Evolutionary conservation across 768 basidiomycete genomes (phyloP).

Genomic region (Tylopilus felleus): DNA sequence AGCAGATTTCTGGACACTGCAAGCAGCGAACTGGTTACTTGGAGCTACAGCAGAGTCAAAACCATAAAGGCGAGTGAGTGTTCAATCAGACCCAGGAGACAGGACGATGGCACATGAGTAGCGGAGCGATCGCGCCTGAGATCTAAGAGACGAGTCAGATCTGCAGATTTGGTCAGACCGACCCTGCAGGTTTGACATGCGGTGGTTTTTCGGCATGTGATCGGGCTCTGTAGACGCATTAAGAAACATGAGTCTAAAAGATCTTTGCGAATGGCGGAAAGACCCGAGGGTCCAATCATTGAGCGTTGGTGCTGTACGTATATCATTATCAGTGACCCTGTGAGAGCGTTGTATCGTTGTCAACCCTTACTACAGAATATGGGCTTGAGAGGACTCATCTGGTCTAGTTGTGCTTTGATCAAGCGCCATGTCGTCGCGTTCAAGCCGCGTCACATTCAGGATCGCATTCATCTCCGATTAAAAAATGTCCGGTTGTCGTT

Average conservation of each 20-base stretch:
- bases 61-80: too few relatives aligned
- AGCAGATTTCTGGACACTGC: not conserved
- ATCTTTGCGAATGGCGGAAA: not conserved
- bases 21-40: not conserved
- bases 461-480: not conserved
- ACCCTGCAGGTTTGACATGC: too few relatives aligned
- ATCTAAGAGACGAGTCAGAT: not conserved
- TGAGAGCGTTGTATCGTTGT: not conserved
- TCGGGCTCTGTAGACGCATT: not conserved
- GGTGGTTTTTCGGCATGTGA: not conserved
- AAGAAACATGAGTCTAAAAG: not conserved
- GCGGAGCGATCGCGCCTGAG: not conserved
- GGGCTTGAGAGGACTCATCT: not conserved
- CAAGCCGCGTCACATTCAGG: not conserved
- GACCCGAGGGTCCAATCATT: not conserved
- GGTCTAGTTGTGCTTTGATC: not conserved
- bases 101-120: not conserved
- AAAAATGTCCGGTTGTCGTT: not conserved
- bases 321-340: not conserved
- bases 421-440: too few relatives aligned
- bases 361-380: not conserved
- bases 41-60: not conserved
- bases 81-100: too few relatives aligned
- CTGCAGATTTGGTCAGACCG: not conserved
- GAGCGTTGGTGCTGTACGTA: not conserved